Conservation (phyloP, 169 alveolate genomes). For the Cytauxzoon felis region DNA sequence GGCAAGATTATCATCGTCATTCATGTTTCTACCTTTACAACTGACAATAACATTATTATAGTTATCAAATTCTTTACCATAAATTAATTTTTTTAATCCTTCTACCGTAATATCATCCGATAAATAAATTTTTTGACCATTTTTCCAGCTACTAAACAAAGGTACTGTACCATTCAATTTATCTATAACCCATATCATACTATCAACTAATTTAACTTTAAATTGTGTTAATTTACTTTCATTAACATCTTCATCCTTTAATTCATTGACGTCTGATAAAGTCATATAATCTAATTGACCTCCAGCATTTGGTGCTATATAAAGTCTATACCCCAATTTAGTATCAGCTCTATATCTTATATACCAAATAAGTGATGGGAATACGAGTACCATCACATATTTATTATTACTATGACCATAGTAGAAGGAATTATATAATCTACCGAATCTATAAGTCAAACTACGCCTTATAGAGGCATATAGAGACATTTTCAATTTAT, state of each 20-base stretch:
- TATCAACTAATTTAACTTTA: conserved; percentile 14
- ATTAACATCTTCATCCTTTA: background rate
- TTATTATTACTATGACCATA: conserved; percentile 81
- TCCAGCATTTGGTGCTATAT: conserved; percentile 64
- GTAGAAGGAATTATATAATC: conserved; percentile 78
- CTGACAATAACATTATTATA: conserved; percentile 70
- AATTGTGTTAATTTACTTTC: conserved; percentile 4
- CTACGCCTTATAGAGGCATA: conserved; percentile 60
- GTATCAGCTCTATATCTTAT: conserved; percentile 80
- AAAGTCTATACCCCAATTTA: conserved; percentile 74
- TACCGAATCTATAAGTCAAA: conserved; percentile 67
- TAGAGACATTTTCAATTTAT: conserved; percentile 6
- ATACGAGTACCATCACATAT: conserved; percentile 73
- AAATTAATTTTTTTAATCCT: conserved; percentile 66
- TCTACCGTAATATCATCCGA: conserved; percentile 73
- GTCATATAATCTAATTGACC: conserved; percentile 56
- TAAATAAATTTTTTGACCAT: conserved; percentile 75
- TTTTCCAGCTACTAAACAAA: conserved; percentile 65
- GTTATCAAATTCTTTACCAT: conserved; percentile 39
- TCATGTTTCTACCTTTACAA: conserved; percentile 81
- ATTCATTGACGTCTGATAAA: conserved; percentile 1
- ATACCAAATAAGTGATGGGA: conserved; percentile 78
- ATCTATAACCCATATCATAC: conserved; percentile 8
- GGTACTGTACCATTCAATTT: conserved; percentile 37
- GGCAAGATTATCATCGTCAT: conserved; percentile 77